Evolutionary conservation across 139 green algal species (phyloP).

Genomic region (Gonium pectorale): DNA sequence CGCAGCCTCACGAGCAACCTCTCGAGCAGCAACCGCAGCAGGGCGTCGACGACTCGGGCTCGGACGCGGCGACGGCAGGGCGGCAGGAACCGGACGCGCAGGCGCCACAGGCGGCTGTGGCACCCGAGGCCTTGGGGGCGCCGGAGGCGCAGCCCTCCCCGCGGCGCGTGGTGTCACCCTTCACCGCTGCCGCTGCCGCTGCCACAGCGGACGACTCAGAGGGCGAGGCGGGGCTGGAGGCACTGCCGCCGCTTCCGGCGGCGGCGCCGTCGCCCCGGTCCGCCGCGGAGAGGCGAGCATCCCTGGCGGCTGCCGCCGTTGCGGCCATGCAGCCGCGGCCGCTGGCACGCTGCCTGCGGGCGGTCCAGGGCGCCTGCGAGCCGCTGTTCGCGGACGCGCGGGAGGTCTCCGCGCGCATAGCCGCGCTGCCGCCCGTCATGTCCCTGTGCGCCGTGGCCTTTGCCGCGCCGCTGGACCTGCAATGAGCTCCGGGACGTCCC

Average conservation of each 20-base stretch:
- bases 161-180: conserved; percentile 7
- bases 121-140: neutral
- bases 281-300: neutral
- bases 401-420: conserved; percentile 40
- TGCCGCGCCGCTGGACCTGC: conserved; percentile 36
- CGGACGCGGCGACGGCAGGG: too few species aligned
- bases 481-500: too few species aligned
- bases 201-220: neutral
- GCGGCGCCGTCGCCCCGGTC: neutral
- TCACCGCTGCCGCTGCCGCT: neutral
- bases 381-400: conserved; percentile 33
- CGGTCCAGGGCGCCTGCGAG: conserved; percentile 41
- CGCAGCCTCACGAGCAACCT: neutral
- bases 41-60: too few species aligned
- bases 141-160: neutral
- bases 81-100: too few species aligned
- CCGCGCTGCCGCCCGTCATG: conserved; percentile 32
- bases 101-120: too few species aligned
- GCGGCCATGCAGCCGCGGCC: conserved; percentile 27
- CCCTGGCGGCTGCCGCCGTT: conserved; percentile 16
- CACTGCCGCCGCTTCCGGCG: neutral
- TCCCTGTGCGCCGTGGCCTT: conserved; percentile 40
- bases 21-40: neutral
- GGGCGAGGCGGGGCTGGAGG: neutral
- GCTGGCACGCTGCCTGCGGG: conserved; percentile 26